These are phyloP conservation scores for Ophiostoma himal-ulmi DNA, from an alignment of 2,329 filamentous ascomycete genomes.

Conservation along the genomic window DNA sequence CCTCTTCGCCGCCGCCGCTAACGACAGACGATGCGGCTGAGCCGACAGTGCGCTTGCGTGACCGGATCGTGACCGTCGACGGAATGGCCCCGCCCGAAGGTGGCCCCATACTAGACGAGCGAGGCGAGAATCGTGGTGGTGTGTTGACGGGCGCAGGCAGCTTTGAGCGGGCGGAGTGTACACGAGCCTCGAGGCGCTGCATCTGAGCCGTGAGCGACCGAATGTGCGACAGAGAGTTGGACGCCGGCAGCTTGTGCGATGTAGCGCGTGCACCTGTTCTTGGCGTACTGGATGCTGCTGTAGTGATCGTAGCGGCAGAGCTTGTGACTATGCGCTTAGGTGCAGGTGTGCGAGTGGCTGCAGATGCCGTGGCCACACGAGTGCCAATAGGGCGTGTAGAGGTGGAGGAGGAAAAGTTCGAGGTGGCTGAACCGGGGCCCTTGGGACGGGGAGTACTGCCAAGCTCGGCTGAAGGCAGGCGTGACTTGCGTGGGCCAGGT, in stretches of 20 bases:
- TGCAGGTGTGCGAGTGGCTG: slow-evolving; percentile 40
- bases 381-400: slow-evolving; percentile 31
- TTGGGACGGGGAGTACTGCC: slow-evolving; percentile 48
- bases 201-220: slow-evolving; percentile 92
- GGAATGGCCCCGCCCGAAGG: slow-evolving; percentile 41
- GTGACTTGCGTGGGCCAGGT: slow-evolving; percentile 43
- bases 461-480: slow-evolving; percentile 49
- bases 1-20: slow-evolving; percentile 41
- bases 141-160: slow-evolving; percentile 74
- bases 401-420: slow-evolving; percentile 33
- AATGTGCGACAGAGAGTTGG: slow-evolving; percentile 81
- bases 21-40: slow-evolving; percentile 44
- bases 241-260: slow-evolving; percentile 49
- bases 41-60: slow-evolving; percentile 61
- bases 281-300: slow-evolving; percentile 35
- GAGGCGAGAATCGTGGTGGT: slow-evolving; percentile 75
- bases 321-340: slow-evolving; percentile 41
- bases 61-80: slow-evolving; percentile 58
- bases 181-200: slow-evolving; percentile 89
- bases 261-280: slow-evolving; percentile 43
- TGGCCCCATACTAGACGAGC: slow-evolving; percentile 41
- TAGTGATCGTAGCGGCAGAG: too few relatives aligned
- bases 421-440: slow-evolving; percentile 33
- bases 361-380: slow-evolving; percentile 44
- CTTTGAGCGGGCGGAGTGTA: slow-evolving; percentile 86